phyloP scores from a whole-genome alignment of 2,329 filamentous ascomycete genomes.

The Drechmeria coniospora region DNA sequence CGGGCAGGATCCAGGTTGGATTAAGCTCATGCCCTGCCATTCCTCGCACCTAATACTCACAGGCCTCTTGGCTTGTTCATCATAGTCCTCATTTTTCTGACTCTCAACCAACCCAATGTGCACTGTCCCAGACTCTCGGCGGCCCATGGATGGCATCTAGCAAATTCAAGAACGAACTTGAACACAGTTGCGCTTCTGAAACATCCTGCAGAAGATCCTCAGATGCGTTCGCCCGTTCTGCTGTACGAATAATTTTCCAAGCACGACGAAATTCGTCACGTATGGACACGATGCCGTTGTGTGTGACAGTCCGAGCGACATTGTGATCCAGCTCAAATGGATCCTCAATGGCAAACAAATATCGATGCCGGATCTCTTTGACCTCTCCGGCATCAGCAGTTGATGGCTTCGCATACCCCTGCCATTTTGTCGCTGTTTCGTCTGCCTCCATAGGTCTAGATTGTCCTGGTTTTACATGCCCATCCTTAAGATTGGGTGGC shows the following conservation, averaged over 20 bases:
- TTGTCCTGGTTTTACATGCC: background rate
- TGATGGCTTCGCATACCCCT: slow-evolving; percentile 4
- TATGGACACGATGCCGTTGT: slow-evolving; percentile 67
- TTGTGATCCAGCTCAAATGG: slow-evolving; percentile 84
- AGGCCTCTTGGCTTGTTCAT: too few relatives aligned
- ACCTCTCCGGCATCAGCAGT: slow-evolving; percentile 25
- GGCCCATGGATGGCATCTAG: slow-evolving; percentile 20
- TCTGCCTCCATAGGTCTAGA: background rate
- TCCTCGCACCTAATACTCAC: too few relatives aligned
- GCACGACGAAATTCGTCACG: slow-evolving; percentile 73
- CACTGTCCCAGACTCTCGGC: slow-evolving; percentile 1
- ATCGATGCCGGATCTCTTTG: slow-evolving; percentile 64
- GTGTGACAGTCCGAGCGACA: slow-evolving; percentile 72
- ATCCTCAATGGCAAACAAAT: slow-evolving; percentile 81
- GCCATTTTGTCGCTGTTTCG: background rate
- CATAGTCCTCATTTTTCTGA: background rate
- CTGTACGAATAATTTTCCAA: slow-evolving; percentile 50
- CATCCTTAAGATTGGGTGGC: slow-evolving; percentile 2
- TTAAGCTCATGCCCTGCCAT: too few relatives aligned
- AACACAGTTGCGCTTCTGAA: slow-evolving; percentile 14
- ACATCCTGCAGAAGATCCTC: slow-evolving; percentile 41
- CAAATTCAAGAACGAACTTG: slow-evolving; percentile 11
- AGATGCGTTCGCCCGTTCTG: slow-evolving; percentile 24
- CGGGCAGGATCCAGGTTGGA: too few relatives aligned
- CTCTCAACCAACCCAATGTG: background rate